Percentiles rank a stretch among this genome's conserved stretches.
Evolutionary conservation across 2,329 filamentous ascomycete genomes (phyloP).

Genomic region (Pseudonectria buxi): DNA sequence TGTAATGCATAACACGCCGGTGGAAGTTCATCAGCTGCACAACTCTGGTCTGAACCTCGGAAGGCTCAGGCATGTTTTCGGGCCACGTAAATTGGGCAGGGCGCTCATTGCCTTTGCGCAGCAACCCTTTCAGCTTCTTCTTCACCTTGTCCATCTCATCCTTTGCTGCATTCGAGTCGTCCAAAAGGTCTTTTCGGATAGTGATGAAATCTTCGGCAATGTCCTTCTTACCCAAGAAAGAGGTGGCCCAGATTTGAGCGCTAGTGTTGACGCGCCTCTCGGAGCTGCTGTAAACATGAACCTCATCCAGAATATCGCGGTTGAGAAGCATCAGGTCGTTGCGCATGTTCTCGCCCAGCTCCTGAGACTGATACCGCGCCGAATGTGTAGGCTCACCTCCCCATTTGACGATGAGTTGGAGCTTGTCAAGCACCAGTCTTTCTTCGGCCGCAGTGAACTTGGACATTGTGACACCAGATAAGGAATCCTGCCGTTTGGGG

Average conservation of each 20-base stretch:
- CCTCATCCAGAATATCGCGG: slow-evolving; percentile 82
- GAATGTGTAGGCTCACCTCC: slow-evolving; percentile 97
- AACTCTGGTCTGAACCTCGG: slow-evolving; percentile 83
- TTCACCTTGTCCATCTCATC: slow-evolving; percentile 99
- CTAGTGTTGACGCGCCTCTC: slow-evolving; percentile 92
- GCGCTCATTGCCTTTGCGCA: slow-evolving; percentile 87
- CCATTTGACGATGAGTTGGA: slow-evolving; percentile 98
- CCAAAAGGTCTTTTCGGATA: slow-evolving; percentile 87
- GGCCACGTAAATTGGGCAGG: slow-evolving; percentile 99
- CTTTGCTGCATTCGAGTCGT: slow-evolving; percentile 97
- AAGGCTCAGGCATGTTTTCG: slow-evolving; percentile 87
- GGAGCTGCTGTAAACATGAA: slow-evolving; percentile 91
- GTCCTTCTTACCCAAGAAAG: slow-evolving; percentile 83
- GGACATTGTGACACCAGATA: slow-evolving; percentile 86
- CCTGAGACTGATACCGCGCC: slow-evolving; percentile 90
- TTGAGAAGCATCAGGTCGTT: slow-evolving; percentile 93
- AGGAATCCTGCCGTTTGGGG: slow-evolving; percentile 69
- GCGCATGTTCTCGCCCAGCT: slow-evolving; percentile 90
- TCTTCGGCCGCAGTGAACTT: slow-evolving; percentile 91
- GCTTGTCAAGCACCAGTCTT: slow-evolving; percentile 85
- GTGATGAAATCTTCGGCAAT: slow-evolving; percentile 79
- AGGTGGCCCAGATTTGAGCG: slow-evolving; percentile 89
- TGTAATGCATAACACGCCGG: slow-evolving; percentile 87
- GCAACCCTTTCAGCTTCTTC: slow-evolving; percentile 92
- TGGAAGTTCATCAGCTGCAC: slow-evolving; percentile 98